These are phyloP conservation scores for Hypseocharis bilobata DNA, from an alignment of 441 rosid genomes.

Conservation along the genomic window DNA sequence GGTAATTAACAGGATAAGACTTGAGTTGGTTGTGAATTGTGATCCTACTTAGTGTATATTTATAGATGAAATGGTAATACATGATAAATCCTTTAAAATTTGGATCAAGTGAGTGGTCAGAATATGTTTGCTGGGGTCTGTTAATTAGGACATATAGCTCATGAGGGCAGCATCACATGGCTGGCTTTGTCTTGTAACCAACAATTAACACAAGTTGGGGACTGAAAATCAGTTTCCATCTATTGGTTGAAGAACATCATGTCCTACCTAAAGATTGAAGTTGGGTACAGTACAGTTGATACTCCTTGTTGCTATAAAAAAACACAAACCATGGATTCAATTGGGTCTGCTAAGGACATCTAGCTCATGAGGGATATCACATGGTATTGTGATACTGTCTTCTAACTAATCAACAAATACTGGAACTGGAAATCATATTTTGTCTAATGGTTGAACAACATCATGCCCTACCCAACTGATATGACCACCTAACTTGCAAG, in stretches of 20 bases:
- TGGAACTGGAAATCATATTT: background rate
- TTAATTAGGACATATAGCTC: background rate
- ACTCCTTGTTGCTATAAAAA: too few relatives aligned
- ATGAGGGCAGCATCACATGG: background rate
- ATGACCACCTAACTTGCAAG: too few relatives aligned
- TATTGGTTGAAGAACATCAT: background rate
- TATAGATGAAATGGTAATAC: background rate
- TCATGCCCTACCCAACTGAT: slow-evolving; percentile 12
- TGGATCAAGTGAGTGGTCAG: background rate
- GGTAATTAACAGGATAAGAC: too few relatives aligned
- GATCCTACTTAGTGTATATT: background rate
- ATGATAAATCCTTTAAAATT: background rate
- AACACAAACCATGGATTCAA: too few relatives aligned
- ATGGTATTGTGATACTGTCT: slow-evolving; percentile 22
- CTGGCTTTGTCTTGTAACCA: background rate
- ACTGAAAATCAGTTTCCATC: background rate
- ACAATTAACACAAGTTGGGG: background rate
- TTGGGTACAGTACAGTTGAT: too few relatives aligned
- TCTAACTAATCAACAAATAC: slow-evolving; percentile 2
- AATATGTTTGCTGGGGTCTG: background rate
- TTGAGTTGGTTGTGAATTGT: background rate
- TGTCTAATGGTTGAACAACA: slow-evolving; percentile 8
- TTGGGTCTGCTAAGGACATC: background rate
- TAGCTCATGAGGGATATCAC: background rate
- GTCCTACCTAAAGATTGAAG: background rate